A percentile compares a stretch with the other conserved stretches of the same genome.
Evolutionary conservation across 1,139 yeast species (phyloP).

Genomic region (Pichia sp.): DNA sequence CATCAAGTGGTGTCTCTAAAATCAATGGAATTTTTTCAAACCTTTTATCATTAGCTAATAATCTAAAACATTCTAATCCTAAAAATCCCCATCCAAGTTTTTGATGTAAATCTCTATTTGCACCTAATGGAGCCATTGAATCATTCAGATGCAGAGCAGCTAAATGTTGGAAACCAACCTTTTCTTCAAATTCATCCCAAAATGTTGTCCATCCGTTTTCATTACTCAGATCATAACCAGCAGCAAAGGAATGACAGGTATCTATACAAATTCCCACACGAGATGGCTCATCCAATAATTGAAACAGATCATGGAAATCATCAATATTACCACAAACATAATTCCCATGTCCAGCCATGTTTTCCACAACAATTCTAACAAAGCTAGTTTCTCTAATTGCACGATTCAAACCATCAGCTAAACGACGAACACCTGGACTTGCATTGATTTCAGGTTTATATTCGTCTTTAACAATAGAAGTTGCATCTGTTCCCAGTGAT

Average conservation of each 20-base stretch:
- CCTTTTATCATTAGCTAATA: conserved; percentile 62
- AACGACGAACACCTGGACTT: conserved; percentile 17
- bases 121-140: conserved; percentile 88
- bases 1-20: conserved; percentile 75
- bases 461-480: conserved; percentile 44
- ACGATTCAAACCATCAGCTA: conserved; percentile 73
- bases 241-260: conserved; percentile 93
- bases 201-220: conserved; percentile 52
- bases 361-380: conserved; percentile 86
- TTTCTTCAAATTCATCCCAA: conserved; percentile 67
- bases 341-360: conserved; percentile 97
- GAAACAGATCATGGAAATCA: conserved; percentile 72
- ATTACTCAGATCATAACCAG: conserved; percentile 82
- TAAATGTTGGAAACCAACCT: conserved; percentile 68
- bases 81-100: conserved; percentile 83
- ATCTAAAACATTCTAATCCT: conserved; percentile 77
- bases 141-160: conserved; percentile 85
- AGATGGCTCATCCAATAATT: conserved; percentile 63
- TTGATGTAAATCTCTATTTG: conserved; percentile 89
- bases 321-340: conserved; percentile 76
- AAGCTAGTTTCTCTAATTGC: conserved; percentile 68
- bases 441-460: conserved; percentile 4
- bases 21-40: conserved; percentile 68
- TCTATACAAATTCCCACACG: conserved; percentile 93
- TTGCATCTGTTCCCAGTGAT: conserved; percentile 58